Evolutionary conservation across 345 rosid genomes (phyloP).

Genomic region (Cardamine resedifolia): DNA sequence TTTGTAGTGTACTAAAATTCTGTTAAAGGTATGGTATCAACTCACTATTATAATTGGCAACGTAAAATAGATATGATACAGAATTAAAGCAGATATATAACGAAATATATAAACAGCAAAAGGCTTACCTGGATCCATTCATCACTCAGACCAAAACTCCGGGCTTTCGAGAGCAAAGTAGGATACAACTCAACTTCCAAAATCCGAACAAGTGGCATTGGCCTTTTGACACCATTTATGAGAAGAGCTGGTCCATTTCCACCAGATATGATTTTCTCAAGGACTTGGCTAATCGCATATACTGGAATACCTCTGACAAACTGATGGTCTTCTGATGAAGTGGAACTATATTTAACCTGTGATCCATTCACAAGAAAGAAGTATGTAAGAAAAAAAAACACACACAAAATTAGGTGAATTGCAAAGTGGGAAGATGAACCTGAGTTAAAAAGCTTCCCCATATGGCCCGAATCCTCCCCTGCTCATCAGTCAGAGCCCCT

Average conservation of each 20-base stretch:
- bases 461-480: slow-evolving; percentile 80
- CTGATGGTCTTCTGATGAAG: slow-evolving; percentile 85
- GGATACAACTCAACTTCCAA: slow-evolving; percentile 92
- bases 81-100: background rate
- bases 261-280: slow-evolving; percentile 67
- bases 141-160: slow-evolving; percentile 85
- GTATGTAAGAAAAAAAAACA: background rate
- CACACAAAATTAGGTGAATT: background rate
- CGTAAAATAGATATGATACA: background rate
- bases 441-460: slow-evolving; percentile 98
- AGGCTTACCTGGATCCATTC: slow-evolving; percentile 77
- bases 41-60: too few relatives aligned
- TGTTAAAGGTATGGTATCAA: too few relatives aligned
- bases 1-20: too few relatives aligned
- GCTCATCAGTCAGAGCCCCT: slow-evolving; percentile 90
- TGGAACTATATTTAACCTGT: slow-evolving; percentile 72
- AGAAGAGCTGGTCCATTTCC: slow-evolving; percentile 71
- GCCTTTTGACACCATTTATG: slow-evolving; percentile 78
- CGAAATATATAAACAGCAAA: slow-evolving; percentile 5
- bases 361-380: slow-evolving; percentile 29
- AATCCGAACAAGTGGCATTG: slow-evolving; percentile 86
- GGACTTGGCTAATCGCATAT: slow-evolving; percentile 68
- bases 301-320: slow-evolving; percentile 89
- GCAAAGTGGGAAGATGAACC: slow-evolving; percentile 47
- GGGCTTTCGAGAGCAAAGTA: slow-evolving; percentile 88